These are phyloP conservation scores for Coffea eugenioides DNA, from an alignment of 257 asterid genomes.

Conservation along the genomic window DNA sequence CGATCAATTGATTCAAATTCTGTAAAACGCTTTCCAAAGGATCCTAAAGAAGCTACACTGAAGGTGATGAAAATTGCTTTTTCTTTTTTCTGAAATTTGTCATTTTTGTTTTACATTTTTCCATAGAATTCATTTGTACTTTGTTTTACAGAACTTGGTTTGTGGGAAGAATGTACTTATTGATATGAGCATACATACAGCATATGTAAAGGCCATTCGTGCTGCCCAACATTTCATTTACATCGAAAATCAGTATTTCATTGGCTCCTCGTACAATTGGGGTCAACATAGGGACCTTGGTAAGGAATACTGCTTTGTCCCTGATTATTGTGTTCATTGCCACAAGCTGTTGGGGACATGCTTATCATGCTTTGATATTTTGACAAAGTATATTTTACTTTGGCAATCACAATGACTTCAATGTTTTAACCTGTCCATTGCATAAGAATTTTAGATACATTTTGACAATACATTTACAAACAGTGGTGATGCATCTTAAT, in stretches of 20 bases:
- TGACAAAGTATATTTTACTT: background rate
- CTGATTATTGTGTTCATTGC: background rate
- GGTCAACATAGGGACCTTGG: conserved; percentile 74
- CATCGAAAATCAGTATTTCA: conserved; percentile 96
- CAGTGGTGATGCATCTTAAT: background rate
- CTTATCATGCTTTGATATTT: background rate
- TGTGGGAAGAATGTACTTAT: conserved; percentile 96
- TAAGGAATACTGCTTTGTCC: conserved; percentile 28
- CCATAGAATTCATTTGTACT: background rate
- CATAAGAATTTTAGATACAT: background rate
- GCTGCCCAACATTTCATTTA: conserved; percentile 93
- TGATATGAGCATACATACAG: conserved; percentile 98
- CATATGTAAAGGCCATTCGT: conserved; percentile 90
- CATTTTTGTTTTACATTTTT: conserved; percentile 9
- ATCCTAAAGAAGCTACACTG: conserved; percentile 73
- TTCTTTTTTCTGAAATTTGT: conserved; percentile 7
- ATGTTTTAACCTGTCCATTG: background rate
- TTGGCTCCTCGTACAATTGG: conserved; percentile 96
- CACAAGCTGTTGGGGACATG: background rate
- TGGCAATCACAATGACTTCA: background rate
- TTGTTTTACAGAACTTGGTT: conserved; percentile 64
- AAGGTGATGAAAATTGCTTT: conserved; percentile 49
- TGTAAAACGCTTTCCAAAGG: conserved; percentile 88
- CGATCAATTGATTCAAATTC: conserved; percentile 99
- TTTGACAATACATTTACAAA: background rate